Evolutionary conservation across 2,329 filamentous ascomycete species (phyloP).

Genomic region (Colletotrichum scovillei): DNA sequence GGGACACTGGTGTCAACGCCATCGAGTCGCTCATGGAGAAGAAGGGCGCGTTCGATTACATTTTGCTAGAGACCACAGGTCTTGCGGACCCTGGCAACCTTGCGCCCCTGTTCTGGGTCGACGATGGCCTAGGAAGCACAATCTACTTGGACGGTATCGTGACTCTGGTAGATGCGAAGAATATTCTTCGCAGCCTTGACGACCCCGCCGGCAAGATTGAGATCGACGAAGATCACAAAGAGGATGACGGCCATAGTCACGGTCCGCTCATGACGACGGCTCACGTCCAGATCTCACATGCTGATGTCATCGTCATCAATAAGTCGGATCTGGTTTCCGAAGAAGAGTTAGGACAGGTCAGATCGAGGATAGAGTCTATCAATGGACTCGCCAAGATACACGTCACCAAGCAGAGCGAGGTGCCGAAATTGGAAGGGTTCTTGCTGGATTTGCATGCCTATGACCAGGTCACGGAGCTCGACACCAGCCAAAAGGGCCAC

Average conservation of each 20-base stretch:
- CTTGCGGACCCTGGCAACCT: slow-evolving; percentile 96
- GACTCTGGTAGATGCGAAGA: slow-evolving; percentile 94
- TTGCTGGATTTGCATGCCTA: slow-evolving; percentile 94
- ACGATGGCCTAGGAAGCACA: slow-evolving; percentile 92
- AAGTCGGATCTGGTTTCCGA: slow-evolving; percentile 86
- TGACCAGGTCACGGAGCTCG: slow-evolving; percentile 80
- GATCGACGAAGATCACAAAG: slow-evolving; percentile 50
- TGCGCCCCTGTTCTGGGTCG: slow-evolving; percentile 96
- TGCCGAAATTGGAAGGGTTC: slow-evolving; percentile 86
- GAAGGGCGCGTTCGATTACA: slow-evolving; percentile 95
- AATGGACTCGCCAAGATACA: slow-evolving; percentile 90
- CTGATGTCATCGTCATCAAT: slow-evolving; percentile 94
- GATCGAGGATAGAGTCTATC: slow-evolving; percentile 81
- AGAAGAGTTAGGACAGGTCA: slow-evolving; percentile 76
- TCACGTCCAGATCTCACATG: slow-evolving; percentile 96
- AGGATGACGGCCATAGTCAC: slow-evolving; percentile 54
- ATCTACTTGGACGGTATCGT: slow-evolving; percentile 98
- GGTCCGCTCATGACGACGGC: slow-evolving; percentile 87
- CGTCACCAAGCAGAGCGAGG: slow-evolving; percentile 81
- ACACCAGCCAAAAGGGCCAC: slow-evolving; percentile 81
- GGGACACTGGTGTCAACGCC: slow-evolving; percentile 91
- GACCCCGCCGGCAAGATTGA: slow-evolving; percentile 69
- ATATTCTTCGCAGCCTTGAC: slow-evolving; percentile 85
- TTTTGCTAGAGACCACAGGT: slow-evolving; percentile 94
- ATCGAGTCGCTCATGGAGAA: slow-evolving; percentile 97